Evolutionary conservation across 2,329 filamentous ascomycete species (phyloP).

Genomic region (Fusarium sp.): DNA sequence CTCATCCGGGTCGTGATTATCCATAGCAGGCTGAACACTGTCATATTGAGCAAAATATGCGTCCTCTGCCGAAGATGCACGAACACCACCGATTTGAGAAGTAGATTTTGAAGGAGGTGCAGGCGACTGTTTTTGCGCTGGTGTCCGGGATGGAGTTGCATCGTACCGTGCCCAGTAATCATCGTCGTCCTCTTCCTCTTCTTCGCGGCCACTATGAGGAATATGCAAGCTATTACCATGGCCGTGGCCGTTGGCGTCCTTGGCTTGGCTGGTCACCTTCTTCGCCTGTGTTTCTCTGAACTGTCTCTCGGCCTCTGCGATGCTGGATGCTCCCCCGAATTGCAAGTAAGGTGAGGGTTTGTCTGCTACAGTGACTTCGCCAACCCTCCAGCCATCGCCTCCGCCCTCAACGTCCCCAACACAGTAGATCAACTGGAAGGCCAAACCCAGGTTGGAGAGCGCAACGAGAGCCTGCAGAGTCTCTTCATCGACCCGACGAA

Average conservation of each 20-base stretch:
- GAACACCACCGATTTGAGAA: slow-evolving; percentile 33
- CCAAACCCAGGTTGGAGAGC: slow-evolving; percentile 68
- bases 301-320: slow-evolving; percentile 69
- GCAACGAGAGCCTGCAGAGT: slow-evolving; percentile 75
- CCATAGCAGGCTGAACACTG: slow-evolving; percentile 81
- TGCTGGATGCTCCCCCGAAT: slow-evolving; percentile 60
- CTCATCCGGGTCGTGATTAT: slow-evolving; percentile 83
- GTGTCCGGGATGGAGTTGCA: slow-evolving; percentile 72
- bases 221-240: slow-evolving; percentile 22
- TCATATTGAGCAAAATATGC: slow-evolving; percentile 83
- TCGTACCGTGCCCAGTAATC: slow-evolving; percentile 86
- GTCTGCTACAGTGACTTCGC: slow-evolving; percentile 72
- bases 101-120: slow-evolving; percentile 57
- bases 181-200: slow-evolving; percentile 76
- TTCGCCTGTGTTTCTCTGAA: slow-evolving; percentile 51
- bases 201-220: slow-evolving; percentile 33
- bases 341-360: slow-evolving; percentile 63
- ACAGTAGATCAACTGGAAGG: slow-evolving; percentile 76
- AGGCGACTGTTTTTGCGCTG: slow-evolving; percentile 69
- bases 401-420: slow-evolving; percentile 69
- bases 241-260: slow-evolving; percentile 15
- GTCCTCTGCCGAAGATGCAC: slow-evolving; percentile 62
- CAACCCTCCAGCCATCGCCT: slow-evolving; percentile 74
- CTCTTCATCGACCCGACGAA: slow-evolving; percentile 76
- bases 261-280: slow-evolving; percentile 28